phyloP scores from a whole-genome alignment of 2,329 filamentous ascomycete genomes.

The Aspergillus sp. region DNA sequence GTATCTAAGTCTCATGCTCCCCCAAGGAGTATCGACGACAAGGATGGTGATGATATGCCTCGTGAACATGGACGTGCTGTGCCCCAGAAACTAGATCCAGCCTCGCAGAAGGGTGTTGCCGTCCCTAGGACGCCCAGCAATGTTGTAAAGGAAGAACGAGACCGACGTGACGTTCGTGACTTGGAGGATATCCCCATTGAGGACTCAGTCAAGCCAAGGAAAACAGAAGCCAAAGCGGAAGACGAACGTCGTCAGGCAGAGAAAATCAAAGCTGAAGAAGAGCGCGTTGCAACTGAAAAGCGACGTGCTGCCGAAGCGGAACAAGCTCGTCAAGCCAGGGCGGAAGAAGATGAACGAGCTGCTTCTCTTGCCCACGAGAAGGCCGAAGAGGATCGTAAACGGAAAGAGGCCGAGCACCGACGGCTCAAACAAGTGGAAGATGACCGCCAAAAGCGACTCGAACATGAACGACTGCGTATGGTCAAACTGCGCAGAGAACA shows the following conservation, averaged over 20 bases:
- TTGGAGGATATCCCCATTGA: slow-evolving; percentile 26
- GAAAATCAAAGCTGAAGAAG: slow-evolving; percentile 21
- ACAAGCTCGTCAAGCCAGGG: slow-evolving; percentile 25
- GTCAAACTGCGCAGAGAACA: slow-evolving; percentile 39
- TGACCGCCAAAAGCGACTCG: slow-evolving; percentile 37
- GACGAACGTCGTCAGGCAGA: slow-evolving; percentile 16
- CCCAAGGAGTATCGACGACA: slow-evolving; percentile 10
- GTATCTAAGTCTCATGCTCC: slow-evolving; percentile 15
- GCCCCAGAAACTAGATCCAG: background rate
- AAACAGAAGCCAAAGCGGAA: slow-evolving; percentile 2
- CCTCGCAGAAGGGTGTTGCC: slow-evolving; percentile 7
- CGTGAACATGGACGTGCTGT: slow-evolving; percentile 6
- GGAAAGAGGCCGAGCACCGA: slow-evolving; percentile 37
- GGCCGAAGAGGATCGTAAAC: slow-evolving; percentile 38
- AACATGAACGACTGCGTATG: slow-evolving; percentile 37
- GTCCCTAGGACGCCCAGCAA: slow-evolving; percentile 14
- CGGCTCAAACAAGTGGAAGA: slow-evolving; percentile 41
- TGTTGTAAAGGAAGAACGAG: slow-evolving; percentile 25
- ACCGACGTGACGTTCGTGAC: slow-evolving; percentile 19
- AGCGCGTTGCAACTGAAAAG: slow-evolving; percentile 25
- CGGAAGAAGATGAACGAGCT: slow-evolving; percentile 30
- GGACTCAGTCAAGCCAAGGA: slow-evolving; percentile 11
- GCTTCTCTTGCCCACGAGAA: slow-evolving; percentile 35
- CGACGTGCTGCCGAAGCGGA: slow-evolving; percentile 24
- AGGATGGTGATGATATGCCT: slow-evolving; percentile 9